phyloP scores from a whole-genome alignment of 441 rosid genomes.

The Breynia disticha region DNA sequence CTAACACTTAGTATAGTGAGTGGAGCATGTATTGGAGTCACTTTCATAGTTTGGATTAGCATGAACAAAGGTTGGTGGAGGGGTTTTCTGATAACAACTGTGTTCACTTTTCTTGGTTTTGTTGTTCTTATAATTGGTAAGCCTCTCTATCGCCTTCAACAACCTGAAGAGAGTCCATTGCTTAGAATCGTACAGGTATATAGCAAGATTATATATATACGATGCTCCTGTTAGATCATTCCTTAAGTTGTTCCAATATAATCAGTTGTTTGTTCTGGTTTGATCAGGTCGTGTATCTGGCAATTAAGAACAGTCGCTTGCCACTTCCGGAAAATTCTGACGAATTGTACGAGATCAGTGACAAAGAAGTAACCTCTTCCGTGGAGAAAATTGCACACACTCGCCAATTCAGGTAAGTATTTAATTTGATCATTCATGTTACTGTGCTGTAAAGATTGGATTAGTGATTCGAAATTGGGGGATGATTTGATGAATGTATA shows the following conservation, averaged over 20 bases:
- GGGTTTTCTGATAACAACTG: slow-evolving; percentile 35
- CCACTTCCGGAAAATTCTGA: slow-evolving; percentile 26
- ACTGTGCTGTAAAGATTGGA: no score
- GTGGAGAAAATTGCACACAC: slow-evolving; percentile 30
- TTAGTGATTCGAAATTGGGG: no score
- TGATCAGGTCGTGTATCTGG: slow-evolving; percentile 26
- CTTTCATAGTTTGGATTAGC: slow-evolving; percentile 36
- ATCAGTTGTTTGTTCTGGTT: no score
- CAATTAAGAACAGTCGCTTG: slow-evolving; percentile 31
- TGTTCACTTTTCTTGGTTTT: slow-evolving; percentile 25
- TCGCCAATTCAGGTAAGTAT: slow-evolving; percentile 35
- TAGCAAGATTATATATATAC: neutral
- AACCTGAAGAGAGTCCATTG: slow-evolving; percentile 28
- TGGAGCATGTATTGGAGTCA: slow-evolving; percentile 40
- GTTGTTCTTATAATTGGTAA: slow-evolving; percentile 30
- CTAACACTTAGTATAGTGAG: slow-evolving; percentile 19
- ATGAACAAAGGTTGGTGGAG: slow-evolving; percentile 28
- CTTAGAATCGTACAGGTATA: slow-evolving; percentile 25
- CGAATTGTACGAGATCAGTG: slow-evolving; percentile 28
- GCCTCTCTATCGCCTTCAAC: slow-evolving; percentile 30
- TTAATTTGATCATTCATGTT: no score
- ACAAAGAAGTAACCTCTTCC: slow-evolving; percentile 9
- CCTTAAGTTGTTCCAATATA: no score
- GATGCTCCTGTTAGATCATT: no score
- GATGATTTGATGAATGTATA: slow-evolving; percentile 5